Conservation (phyloP, 1,284 basidiomycete genomes). For the Tremellales sp. region DNA sequence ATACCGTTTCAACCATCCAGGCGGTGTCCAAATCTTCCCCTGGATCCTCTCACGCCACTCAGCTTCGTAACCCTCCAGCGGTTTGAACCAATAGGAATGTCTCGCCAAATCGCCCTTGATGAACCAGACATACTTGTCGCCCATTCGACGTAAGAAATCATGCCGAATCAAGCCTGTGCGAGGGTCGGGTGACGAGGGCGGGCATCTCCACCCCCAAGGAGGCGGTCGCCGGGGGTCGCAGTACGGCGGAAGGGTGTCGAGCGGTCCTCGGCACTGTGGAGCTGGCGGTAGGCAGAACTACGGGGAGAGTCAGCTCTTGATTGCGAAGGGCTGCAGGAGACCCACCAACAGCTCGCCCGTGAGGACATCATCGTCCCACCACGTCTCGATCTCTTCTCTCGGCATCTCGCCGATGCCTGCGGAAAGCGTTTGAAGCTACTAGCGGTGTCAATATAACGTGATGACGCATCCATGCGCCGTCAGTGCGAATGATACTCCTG, state of each 20-base stretch:
- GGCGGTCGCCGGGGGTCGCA: slow-evolving; percentile 19
- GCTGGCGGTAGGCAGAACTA: slow-evolving; percentile 12
- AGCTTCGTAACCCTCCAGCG: slow-evolving; percentile 11
- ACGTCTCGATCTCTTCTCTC: slow-evolving; percentile 10
- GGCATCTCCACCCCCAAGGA: slow-evolving; percentile 15
- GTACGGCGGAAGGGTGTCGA: slow-evolving; percentile 2
- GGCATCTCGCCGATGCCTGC: slow-evolving; percentile 22
- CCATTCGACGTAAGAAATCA: slow-evolving; percentile 18
- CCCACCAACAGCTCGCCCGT: slow-evolving; percentile 31
- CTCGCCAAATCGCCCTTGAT: slow-evolving; percentile 19
- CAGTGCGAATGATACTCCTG: too few species aligned
- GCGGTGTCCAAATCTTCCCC: slow-evolving; percentile 22
- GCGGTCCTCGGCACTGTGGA: slow-evolving; percentile 11
- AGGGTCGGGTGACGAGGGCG: slow-evolving; percentile 16
- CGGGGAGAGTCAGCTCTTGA: neutral
- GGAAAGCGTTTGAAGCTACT: slow-evolving; percentile 19
- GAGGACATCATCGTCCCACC: slow-evolving; percentile 23
- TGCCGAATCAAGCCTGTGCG: slow-evolving; percentile 21
- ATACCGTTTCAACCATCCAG: slow-evolving; percentile 11
- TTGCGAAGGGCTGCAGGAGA: neutral
- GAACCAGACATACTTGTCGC: slow-evolving; percentile 16
- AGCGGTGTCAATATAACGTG: neutral
- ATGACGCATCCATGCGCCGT: too few species aligned
- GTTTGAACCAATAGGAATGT: slow-evolving; percentile 26
- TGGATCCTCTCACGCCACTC: slow-evolving; percentile 16